Base-by-base conservation (phyloP, 768 basidiomycete genomes). In the Sarcodon aspratus region DNA sequence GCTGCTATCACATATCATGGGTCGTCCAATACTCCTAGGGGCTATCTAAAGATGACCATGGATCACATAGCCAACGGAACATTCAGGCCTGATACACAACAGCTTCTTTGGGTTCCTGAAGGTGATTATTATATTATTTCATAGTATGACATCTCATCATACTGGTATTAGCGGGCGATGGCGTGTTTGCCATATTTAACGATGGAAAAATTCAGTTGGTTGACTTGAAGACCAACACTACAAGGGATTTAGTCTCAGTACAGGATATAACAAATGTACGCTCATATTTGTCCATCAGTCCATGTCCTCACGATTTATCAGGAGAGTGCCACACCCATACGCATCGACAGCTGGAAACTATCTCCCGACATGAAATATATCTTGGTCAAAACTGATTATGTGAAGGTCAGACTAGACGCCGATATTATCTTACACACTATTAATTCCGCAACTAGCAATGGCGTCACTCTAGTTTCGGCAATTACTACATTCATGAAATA, bases 51-150 rank as follows among this genome's bases (percentile, higher is more conserved):
- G 55, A 71, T 97, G 32, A 84, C 83, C 4, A 79, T 98, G 74
- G 90, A 97, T 59, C 85, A 93, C 61, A 64, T 96, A 46, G 92
- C 91, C 69, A 95, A 96, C 60, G 91, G 90, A 3, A 97, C 94
- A 1, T 98, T 97, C 59, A 52, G 33, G 12, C 64, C 71, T 2
- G 59, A 72, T 3, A 56, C 60, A 2, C 69, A 71, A 44, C 56
- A 57, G 17, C 61, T 99, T 33, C 71, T 80, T 40, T 99, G 96
- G 96, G 83, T 98, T 31, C 79, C 85, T 8, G 93, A 96, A 77
- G 95, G 94, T 91, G 53, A 36, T 77, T 57, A 13, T 34, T 18
- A 33, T n/a, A 33, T 6, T 27, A 35, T 40, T 46, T 44, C 12
- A 17, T 35, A 17, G 34, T 15, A 9, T 33, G 34, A 10, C 11